Base-by-base conservation (phyloP, 495 filamentous ascomycete species). In the Schizothecium vesticola region DNA sequence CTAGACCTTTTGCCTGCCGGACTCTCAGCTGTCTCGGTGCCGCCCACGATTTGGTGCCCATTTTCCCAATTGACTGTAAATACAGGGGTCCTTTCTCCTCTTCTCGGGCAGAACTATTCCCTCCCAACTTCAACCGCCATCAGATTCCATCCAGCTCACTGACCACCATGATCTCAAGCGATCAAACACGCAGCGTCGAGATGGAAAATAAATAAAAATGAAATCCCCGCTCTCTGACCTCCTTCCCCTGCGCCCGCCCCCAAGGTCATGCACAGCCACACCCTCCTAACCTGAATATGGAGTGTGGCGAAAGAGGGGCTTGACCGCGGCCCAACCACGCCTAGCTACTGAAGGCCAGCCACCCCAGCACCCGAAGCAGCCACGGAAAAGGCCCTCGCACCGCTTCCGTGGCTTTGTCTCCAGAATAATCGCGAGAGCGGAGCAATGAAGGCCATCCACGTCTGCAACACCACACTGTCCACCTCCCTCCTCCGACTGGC, bases 371-470 rank as follows among this genome's bases (percentile, higher is more conserved):
- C 36, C 62, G 36, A 25, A 26, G 21, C 62, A 64, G 62, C 62
- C 62, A 64, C 36, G 21, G 22, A 51, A 33, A 64, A 55, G 36
- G 36, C 24, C 22, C 56, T 64, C 69, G 69, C 63, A 10, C 43
- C 43, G 43, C 43, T 51, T 51, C 43, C 43, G 43, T 51, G 67
- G 67, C 69, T 69, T 19, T 36, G 22, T 33, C 29, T 65, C 23
- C 63, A 13, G n/a, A 21, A 23, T 33, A 36, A 65, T 57, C 61
- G 56, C 12, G n/a, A 59, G 21, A 33, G 70, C 68, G 71, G 72
- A 70, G 63, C 74, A 74, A 76, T 74, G 66, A 69, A 59, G 57
- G 58, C 64, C 68, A 71, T 74, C 74, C 74, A 76, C 74, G 70
- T 74, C 70, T 65, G 36, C 62, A 61, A 23, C 28, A 28, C 26